Evolutionary conservation across 2,329 filamentous ascomycete species (phyloP), one percentile per base, ranked within the genome.

Genomic region (Colletotrichum chlorophyti): DNA sequence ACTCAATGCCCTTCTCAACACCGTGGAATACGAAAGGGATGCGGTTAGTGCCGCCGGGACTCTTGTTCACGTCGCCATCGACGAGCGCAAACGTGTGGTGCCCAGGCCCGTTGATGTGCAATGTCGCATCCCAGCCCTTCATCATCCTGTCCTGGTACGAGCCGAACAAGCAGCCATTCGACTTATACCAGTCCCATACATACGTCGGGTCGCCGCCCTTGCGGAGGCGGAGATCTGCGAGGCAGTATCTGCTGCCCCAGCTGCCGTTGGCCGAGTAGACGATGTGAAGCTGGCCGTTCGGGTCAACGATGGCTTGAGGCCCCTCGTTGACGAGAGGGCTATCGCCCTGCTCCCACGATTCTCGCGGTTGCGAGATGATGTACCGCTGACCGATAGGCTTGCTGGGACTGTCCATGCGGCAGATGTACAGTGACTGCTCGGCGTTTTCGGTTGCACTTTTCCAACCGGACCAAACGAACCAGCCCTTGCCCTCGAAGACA

Each of bases 111-210:
- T 67, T 58, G 31, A 67, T 57, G 26, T 53, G 45, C 1, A 63
- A 34, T 0, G 66, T 68, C 9, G 60, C 54, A 34, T 67, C 64
- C 66, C 66, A 68, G 2, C 66, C 66, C 4, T 23, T 6, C 66
- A 67, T 67, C 65, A 68, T 68, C 21, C 52, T 47, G 27, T 54
- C 53, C 49, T 65, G 64, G 24, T 64, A 38, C 3, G 65, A 67
- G 14, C 66, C 66, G 40, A 68, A 65, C 0, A 68, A 60, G 35
- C 66, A 68, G 26, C 66, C 66, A 29, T 67, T 67, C 3, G 65
- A 67, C 63, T 68, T 68, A 43, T 66, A 65, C 65, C 65, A 68
- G 43, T 68, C 65, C 66, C 65, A 67, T 2, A 65, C 63, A 42
- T 67, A 62, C 0, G 65, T 65, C 9, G 66, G 66, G 50, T 68